These are phyloP conservation scores for Ascochyta pisi DNA, from an alignment of 2,329 filamentous ascomycete species.

Conservation along the genomic window DNA sequence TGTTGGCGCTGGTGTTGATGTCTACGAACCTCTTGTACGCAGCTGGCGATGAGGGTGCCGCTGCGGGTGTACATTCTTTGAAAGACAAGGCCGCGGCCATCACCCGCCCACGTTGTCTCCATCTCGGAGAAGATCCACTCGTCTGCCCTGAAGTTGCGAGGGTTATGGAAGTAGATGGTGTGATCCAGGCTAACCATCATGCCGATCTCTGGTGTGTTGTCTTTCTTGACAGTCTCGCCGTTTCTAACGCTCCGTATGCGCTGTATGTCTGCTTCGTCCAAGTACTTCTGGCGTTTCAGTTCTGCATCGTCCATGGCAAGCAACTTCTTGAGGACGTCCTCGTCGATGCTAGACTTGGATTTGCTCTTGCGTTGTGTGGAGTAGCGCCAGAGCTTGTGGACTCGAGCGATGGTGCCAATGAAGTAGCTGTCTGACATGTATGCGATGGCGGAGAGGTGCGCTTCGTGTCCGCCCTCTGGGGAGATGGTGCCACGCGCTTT, in stretches of 20 bases:
- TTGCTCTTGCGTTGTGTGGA: constrained; percentile 55
- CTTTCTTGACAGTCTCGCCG: constrained; percentile 55
- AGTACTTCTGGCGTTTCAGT: constrained; percentile 50
- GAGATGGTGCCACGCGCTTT: constrained; percentile 77
- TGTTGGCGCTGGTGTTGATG: neutral
- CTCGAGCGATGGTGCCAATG: constrained; percentile 83
- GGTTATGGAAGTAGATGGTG: constrained; percentile 62
- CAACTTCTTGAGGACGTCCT: constrained; percentile 54
- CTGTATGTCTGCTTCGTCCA: constrained; percentile 61
- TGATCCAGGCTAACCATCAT: constrained; percentile 88
- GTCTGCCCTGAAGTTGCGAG: constrained; percentile 58
- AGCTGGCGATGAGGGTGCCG: constrained; percentile 77
- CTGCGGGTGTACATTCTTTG: constrained; percentile 76
- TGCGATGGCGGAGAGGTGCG: constrained; percentile 85
- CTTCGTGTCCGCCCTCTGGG: constrained; percentile 73
- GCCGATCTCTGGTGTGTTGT: constrained; percentile 67
- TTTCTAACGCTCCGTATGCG: constrained; percentile 44
- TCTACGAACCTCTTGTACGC: constrained; percentile 72
- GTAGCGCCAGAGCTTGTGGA: constrained; percentile 82
- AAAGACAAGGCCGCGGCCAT: constrained; percentile 76
- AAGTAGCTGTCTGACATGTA: constrained; percentile 96
- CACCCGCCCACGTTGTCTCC: constrained; percentile 80
- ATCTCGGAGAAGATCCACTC: constrained; percentile 84
- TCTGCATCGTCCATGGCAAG: constrained; percentile 54
- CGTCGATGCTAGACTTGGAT: constrained; percentile 49